These are phyloP conservation scores for Schizonepeta tenuifolia DNA, from an alignment of 257 asterid genomes.

Conservation along the genomic window DNA sequence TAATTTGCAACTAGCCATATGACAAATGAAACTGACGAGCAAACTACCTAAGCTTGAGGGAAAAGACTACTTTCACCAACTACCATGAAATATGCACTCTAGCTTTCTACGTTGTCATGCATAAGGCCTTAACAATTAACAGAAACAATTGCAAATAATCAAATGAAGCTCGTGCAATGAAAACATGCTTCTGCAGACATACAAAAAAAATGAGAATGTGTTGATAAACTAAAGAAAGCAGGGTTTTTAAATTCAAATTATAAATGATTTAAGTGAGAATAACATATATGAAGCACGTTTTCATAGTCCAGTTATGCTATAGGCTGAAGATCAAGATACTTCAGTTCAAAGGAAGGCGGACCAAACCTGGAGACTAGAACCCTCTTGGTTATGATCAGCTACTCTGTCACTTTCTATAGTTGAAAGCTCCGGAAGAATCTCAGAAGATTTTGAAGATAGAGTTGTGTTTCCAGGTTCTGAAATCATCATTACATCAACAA, in stretches of 20 bases:
- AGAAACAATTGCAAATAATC: not conserved
- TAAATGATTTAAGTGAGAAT: constrained; percentile 2
- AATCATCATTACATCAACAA: constrained; percentile 41
- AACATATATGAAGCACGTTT: constrained; percentile 17
- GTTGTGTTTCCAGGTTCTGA: constrained; percentile 43
- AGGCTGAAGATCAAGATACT: constrained; percentile 6
- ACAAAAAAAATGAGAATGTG: not conserved
- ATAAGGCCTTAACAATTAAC: not conserved
- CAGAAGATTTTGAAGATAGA: constrained; percentile 41
- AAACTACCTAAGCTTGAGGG: not conserved
- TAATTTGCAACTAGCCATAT: not conserved
- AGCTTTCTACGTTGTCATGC: not conserved
- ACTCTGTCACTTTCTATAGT: constrained; percentile 28
- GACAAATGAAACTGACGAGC: constrained; percentile 13
- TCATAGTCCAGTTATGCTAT: not conserved
- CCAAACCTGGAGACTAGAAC: constrained; percentile 55
- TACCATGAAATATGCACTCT: not conserved
- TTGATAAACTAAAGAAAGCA: not conserved
- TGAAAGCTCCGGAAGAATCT: constrained; percentile 38
- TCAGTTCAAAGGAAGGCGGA: constrained; percentile 22
- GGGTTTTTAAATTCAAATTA: constrained; percentile 7
- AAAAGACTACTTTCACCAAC: not conserved
- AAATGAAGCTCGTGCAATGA: not conserved
- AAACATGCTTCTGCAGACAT: constrained; percentile 11
- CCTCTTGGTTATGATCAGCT: constrained; percentile 41